Conservation (phyloP, 805 yeast genomes). For the Yarrowia sp. region DNA sequence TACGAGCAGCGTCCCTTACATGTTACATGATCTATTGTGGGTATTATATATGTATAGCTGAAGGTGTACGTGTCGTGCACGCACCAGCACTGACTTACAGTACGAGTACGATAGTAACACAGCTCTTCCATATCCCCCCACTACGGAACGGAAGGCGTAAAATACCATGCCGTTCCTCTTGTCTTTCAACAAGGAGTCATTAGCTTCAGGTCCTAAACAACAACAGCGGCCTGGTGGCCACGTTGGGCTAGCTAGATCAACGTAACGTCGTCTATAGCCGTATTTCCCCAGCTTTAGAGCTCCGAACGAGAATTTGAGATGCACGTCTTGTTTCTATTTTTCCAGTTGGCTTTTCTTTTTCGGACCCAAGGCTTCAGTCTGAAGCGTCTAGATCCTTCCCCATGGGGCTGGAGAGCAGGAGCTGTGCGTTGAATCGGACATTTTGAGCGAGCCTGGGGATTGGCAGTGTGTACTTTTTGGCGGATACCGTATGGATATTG, state of each 20-base stretch:
- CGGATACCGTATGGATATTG: not conserved
- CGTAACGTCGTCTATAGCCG: slow-evolving; percentile 16
- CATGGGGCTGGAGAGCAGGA: not conserved
- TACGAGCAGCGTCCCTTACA: not conserved
- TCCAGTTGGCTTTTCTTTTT: not conserved
- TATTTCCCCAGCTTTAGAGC: slow-evolving; percentile 19
- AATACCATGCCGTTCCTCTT: not conserved
- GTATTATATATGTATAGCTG: not conserved
- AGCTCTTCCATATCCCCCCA: too few species aligned
- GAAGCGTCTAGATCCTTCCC: not conserved
- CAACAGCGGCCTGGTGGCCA: not conserved
- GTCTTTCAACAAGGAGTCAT: not conserved
- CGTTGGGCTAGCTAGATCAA: not conserved
- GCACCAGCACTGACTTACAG: too few species aligned
- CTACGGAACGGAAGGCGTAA: not conserved
- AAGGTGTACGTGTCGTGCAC: too few species aligned
- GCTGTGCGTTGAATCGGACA: not conserved
- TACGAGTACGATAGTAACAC: too few species aligned
- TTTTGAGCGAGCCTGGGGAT: too few species aligned
- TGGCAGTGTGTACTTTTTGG: not conserved
- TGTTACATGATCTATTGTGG: not conserved
- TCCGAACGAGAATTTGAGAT: not conserved
- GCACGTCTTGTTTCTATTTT: not conserved
- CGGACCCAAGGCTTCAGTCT: not conserved
- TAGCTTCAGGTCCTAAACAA: not conserved